Evolutionary conservation across 768 basidiomycete genomes (phyloP), one percentile per base, ranked within the genome.

Genomic region (Macrolepiota fuliginosa): DNA sequence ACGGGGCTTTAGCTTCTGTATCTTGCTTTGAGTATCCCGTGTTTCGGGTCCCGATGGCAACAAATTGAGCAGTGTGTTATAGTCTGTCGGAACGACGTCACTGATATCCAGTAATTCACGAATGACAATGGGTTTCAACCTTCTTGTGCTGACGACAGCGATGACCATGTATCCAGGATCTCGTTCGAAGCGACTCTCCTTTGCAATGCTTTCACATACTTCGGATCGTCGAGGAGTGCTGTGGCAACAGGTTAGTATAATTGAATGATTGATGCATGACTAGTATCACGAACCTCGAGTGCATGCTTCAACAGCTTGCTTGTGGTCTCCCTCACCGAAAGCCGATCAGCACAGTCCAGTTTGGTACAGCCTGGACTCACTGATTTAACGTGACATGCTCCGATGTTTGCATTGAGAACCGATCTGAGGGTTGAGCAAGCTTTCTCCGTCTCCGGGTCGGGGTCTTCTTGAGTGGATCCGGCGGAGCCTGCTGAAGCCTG

Each of bases 141-240:
- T 81, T 94, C 90, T 77, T 94, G 86, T 11, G 92, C 92, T 25
- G 88, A 79, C 6, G 85, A 80, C 9, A 98, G 79, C 6, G 91
- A 88, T 7, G 91, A 82, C 96, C 96, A 98, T 10, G 90, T 86
- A 62, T 81, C 79, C 27, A 98, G 75, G 46, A 80, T 76, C 63
- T 95, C 94, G 70, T 94, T 96, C 6, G 91, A 92, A 22, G 82
- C 69, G 12, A 95, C 95, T n/a, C 97, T 86, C 66, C 97, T 79
- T 69, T 94, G 92, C 5, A 97, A 77, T 0, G 90, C 96, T 74
- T 96, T 98, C 65, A 90, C 72, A 70, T 98, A 96, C 22, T 75
- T 71, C 11, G 94, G 90, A 67, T 97, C 91, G 67, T 98, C 92
- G 35, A 80, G 73, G n/a, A 99, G 79, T 25, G 95, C 94, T 95